Percentiles rank a stretch among this genome's conserved stretches.
Conservation (phyloP, 306 rosid species). For the Comarum palustre region DNA sequence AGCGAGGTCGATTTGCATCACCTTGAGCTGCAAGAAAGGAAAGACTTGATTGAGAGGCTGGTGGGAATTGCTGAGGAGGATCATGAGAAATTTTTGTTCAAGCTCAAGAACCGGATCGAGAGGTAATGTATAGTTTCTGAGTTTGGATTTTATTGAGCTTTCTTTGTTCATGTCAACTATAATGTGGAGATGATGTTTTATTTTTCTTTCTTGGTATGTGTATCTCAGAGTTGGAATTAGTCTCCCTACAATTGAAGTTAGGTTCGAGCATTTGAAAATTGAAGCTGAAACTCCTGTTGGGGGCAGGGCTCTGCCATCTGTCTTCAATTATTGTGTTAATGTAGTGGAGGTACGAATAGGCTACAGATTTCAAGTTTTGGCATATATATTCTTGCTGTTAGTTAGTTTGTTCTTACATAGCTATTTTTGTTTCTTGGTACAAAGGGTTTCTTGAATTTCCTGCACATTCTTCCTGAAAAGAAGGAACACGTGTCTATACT, state of each 20-base stretch:
- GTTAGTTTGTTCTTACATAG: neutral
- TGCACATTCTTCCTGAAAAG: conserved; percentile 14
- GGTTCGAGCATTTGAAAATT: conserved; percentile 20
- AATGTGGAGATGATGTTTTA: neutral
- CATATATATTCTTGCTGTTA: neutral
- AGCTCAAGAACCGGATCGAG: conserved; percentile 21
- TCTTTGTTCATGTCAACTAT: neutral
- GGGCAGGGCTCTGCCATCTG: conserved; percentile 21
- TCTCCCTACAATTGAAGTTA: conserved; percentile 20
- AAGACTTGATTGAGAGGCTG: conserved; percentile 19
- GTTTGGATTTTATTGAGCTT: neutral
- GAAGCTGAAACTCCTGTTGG: conserved; percentile 17
- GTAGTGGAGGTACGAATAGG: conserved; percentile 15
- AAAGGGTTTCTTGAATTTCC: conserved; percentile 16
- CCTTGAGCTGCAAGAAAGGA: conserved; percentile 9
- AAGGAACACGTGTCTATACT: conserved; percentile 19
- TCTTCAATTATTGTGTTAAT: conserved; percentile 20
- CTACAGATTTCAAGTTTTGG: neutral
- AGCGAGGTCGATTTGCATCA: conserved; percentile 7
- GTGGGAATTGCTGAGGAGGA: conserved; percentile 21
- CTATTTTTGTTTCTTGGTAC: neutral
- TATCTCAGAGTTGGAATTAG: conserved; percentile 20
- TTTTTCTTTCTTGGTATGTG: neutral
- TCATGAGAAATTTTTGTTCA: conserved; percentile 21
- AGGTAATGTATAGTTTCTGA: neutral